Evolutionary conservation across 345 rosid genomes (phyloP).

Genomic region (Kandelia obovata): DNA sequence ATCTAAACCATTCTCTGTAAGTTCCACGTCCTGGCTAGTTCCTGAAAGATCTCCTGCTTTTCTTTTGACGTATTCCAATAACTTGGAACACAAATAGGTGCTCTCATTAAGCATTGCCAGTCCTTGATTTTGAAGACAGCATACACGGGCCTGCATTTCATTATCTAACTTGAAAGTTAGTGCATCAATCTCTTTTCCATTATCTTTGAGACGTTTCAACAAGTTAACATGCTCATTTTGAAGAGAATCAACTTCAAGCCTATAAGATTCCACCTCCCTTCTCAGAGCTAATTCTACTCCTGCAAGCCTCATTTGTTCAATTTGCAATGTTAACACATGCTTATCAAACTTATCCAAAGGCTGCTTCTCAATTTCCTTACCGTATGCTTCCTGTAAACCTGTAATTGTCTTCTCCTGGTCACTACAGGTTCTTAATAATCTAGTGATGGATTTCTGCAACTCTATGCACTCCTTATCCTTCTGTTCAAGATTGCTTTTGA

Average conservation of each 20-base stretch:
- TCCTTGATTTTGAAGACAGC: constrained; percentile 80
- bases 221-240: constrained; percentile 76
- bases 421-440: constrained; percentile 64
- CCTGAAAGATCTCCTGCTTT: constrained; percentile 45
- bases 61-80: constrained; percentile 62
- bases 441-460: constrained; percentile 65
- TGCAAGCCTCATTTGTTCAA: constrained; percentile 83
- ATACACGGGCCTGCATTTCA: constrained; percentile 58
- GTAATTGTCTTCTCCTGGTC: constrained; percentile 85
- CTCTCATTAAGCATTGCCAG: constrained; percentile 62
- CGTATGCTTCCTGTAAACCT: constrained; percentile 57
- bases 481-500: constrained; percentile 68
- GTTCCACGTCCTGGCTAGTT: constrained; percentile 35
- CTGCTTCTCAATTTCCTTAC: constrained; percentile 43
- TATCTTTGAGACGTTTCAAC: constrained; percentile 67
- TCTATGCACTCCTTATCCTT: constrained; percentile 89
- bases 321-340: constrained; percentile 49
- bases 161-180: constrained; percentile 62
- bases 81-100: constrained; percentile 51
- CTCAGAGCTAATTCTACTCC: constrained; percentile 77
- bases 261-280: constrained; percentile 61
- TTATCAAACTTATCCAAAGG: constrained; percentile 42
- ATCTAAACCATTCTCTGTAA: constrained; percentile 41
- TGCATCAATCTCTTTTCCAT: constrained; percentile 45
- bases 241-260: constrained; percentile 69